Evolutionary conservation across 345 rosid species (phyloP), one percentile per base, ranked within the genome.

Genomic region (Salix udensis): DNA sequence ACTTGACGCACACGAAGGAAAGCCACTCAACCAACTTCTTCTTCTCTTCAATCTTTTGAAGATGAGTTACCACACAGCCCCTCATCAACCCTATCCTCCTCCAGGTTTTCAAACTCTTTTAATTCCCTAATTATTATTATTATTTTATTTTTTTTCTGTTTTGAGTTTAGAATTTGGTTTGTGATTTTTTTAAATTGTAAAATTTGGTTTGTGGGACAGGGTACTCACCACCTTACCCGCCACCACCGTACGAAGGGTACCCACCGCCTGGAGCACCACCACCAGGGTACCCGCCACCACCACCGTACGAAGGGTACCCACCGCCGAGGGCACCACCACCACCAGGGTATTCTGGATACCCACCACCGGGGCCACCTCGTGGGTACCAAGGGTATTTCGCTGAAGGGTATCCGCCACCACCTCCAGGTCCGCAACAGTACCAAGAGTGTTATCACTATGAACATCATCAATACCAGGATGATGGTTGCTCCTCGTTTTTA

Each of bases 361-460:
- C 77, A 0, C 87, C 91, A 26, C 87, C 87, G 50, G 86, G 85
- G 12, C 85, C 86, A 13, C 74, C 65, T 11, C 92, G 88, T 74
- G 92, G 96, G 34, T 91, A 91, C 77, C 96, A 92, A 82, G 96
- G 96, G 53, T 92, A 92, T 82, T 92, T 92, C 78, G 80, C 84
- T 7, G 88, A 82, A 77, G 92, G 91, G 50, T 85, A 85, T 74
- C 91, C 86, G 1, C 83, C 86, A 0, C 87, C 89, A 1, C 88
- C 82, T 0, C 87, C 88, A 10, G 86, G 84, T 31, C 90, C 79
- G 4, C 91, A 86, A 12, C 88, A 83, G 53, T 83, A 80, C 24
- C 83, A 82, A 73, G 80, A 80, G 26, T n/a, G 62, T 40, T 79
- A 81, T 74, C 84, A 83, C 60, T 84, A 89, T 69, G 87, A 87